Evolutionary conservation across 2,329 filamentous ascomycete genomes (phyloP).

Genomic region (Fusarium praegraminearum): DNA sequence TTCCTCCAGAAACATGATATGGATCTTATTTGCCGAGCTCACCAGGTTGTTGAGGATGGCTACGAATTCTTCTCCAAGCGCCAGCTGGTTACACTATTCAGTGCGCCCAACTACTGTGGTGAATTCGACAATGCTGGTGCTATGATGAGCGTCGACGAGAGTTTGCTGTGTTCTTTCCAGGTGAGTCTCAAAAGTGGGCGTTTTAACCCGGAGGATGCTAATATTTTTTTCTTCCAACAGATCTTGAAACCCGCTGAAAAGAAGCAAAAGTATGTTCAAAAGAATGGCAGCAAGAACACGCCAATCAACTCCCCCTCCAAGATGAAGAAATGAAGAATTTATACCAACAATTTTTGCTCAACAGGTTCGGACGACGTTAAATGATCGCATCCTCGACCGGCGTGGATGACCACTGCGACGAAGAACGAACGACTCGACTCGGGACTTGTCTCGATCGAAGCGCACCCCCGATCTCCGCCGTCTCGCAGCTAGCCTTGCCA

Average conservation of each 20-base stretch:
- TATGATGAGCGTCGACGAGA: constrained; percentile 99
- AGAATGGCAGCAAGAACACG: constrained; percentile 68
- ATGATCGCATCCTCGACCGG: constrained; percentile 53
- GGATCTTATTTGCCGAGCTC: constrained; percentile 98
- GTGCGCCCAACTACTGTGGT: constrained; percentile 98
- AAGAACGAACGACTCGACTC: constrained; percentile 44
- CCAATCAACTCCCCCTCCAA: constrained; percentile 43
- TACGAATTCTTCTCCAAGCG: constrained; percentile 99
- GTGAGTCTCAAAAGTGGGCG: constrained; percentile 58
- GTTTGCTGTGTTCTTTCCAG: constrained; percentile 98
- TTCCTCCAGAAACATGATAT: constrained; percentile 99
- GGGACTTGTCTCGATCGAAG: constrained; percentile 42
- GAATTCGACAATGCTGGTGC: constrained; percentile 99
- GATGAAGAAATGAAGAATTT: constrained; percentile 45
- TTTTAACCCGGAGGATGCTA: constrained; percentile 8
- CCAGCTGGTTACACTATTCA: constrained; percentile 96
- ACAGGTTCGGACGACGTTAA: constrained; percentile 97
- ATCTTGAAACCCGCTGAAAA: constrained; percentile 99
- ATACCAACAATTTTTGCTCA: constrained; percentile 76
- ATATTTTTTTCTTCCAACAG: constrained; percentile 57
- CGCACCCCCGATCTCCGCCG: constrained; percentile 45
- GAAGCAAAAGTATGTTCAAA: constrained; percentile 99
- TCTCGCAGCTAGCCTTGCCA: constrained; percentile 50
- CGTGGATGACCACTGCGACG: constrained; percentile 42
- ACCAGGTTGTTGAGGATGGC: constrained; percentile 98